These are phyloP conservation scores for Alternaria postmessia DNA, from an alignment of 2,329 filamentous ascomycete genomes.

Conservation along the genomic window DNA sequence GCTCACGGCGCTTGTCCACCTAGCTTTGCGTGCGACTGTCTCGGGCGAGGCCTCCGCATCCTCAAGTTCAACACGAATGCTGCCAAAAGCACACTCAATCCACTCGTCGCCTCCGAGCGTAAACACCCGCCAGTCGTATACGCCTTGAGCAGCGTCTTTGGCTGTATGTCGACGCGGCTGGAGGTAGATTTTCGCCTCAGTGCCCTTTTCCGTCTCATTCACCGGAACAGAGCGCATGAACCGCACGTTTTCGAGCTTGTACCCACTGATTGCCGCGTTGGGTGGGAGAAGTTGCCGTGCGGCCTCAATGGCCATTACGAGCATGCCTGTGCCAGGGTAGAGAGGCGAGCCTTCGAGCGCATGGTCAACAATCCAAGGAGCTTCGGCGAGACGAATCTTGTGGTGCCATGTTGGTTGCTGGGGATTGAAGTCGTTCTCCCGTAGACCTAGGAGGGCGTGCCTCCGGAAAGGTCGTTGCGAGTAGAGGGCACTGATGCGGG, in stretches of 20 bases:
- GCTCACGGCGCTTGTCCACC: conserved; percentile 7
- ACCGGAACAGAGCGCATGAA: conserved; percentile 18
- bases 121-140: conserved; percentile 14
- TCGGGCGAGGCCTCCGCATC: conserved; percentile 4
- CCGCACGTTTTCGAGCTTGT: conserved; percentile 16
- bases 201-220: conserved; percentile 14
- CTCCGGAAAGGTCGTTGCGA: conserved; percentile 26
- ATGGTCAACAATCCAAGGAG: conserved; percentile 60
- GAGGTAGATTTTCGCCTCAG: conserved; percentile 12
- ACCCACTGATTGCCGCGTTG: conserved; percentile 9
- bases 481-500: conserved; percentile 8
- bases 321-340: conserved; percentile 46
- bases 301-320: conserved; percentile 47
- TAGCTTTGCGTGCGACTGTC: conserved; percentile 4
- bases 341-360: conserved; percentile 42
- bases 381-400: conserved; percentile 51
- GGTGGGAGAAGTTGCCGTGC: conserved; percentile 21
- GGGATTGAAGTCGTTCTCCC: conserved; percentile 27
- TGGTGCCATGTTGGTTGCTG: conserved; percentile 55
- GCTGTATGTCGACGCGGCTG: conserved; percentile 15
- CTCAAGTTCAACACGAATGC: conserved; percentile 15
- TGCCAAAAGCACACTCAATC: conserved; percentile 17
- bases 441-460: conserved; percentile 28
- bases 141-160: conserved; percentile 13
- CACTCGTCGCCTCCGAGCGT: conserved; percentile 11